Evolutionary conservation across 164 flowering plant species (phyloP), one percentile per base, ranked within the genome.

Genomic region (Kingdonia uniflora): DNA sequence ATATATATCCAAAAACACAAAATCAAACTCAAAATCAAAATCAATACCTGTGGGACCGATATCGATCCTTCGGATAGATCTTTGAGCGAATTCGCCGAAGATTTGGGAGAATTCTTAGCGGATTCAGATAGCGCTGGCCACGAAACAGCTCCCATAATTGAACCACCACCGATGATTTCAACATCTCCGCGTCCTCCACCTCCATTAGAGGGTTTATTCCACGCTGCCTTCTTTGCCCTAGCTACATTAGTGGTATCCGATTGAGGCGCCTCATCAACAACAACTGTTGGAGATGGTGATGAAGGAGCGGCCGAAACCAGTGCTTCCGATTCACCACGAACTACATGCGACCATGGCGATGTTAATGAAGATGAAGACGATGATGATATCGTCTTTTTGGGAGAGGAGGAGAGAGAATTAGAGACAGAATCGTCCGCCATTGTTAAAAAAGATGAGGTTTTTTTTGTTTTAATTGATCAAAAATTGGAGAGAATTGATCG

Each of bases 61-160:
- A 49, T 48, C 12, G 80, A 73, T 74, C 76, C 85, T 65, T 79
- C 76, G 3, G 75, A 2, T 21, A 58, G 54, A 20, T 71, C 40
- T 47, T 72, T 76, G 19, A 68, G 12, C 35, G 69, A 64, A 61
- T 74, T 78, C 11, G 77, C 54, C 14, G 69, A 58, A 10, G 71
- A 63, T 62, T 77, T 86, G 0, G 86, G 75, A 0, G 79, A 71
- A 51, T 69, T 69, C 59, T 56, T 76, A 14, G 85, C 61, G 7
- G 87, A 69, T 47, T 80, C 82, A n/a, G 87, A 77, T 1, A 85
- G 67, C 38, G 87, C 80, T 10, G 95, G 95, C 89, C 95, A 82
- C 15, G 80, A 65, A 12, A 24, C 67, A 22, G 83, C 85, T 38
- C 77, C 88, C 76, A 85, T 78, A 3, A 76, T 76, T 10, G 76